These are phyloP conservation scores for Pichiaceae sp. DNA, from an alignment of 1,139 yeast species.

Conservation along the genomic window DNA sequence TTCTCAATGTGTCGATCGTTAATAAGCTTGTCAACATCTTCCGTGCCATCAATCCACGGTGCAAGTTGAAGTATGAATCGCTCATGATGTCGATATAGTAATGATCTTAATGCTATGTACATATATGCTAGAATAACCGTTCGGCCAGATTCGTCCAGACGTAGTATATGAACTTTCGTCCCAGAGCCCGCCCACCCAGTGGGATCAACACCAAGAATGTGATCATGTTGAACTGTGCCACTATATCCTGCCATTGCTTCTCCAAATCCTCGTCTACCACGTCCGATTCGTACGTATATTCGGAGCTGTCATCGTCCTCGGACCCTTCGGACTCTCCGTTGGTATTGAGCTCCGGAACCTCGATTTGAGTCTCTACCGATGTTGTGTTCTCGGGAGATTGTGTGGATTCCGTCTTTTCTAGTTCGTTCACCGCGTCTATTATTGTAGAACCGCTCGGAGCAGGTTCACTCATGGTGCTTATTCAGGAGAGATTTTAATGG, in stretches of 20 bases:
- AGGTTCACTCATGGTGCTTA: too few relatives aligned
- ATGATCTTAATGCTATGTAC: not conserved
- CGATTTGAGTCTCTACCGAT: not conserved
- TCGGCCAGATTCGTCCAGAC: constrained; percentile 27
- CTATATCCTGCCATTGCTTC: constrained; percentile 74
- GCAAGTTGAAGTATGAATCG: constrained; percentile 13
- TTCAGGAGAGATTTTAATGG: too few relatives aligned
- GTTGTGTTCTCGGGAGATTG: too few relatives aligned
- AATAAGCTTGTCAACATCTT: constrained; percentile 19
- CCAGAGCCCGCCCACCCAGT: constrained; percentile 60
- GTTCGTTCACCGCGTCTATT: too few relatives aligned
- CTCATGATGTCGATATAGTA: constrained; percentile 9
- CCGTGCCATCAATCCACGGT: constrained; percentile 13
- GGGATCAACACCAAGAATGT: constrained; percentile 58
- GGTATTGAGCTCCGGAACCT: not conserved
- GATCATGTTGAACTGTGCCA: constrained; percentile 51
- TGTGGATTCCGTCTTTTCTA: too few relatives aligned
- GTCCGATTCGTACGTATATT: constrained; percentile 23
- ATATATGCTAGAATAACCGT: constrained; percentile 8
- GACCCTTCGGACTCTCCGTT: constrained; percentile 6
- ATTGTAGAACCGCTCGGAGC: too few relatives aligned
- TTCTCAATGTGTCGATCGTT: constrained; percentile 20
- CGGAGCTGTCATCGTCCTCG: constrained; percentile 12
- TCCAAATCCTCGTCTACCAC: constrained; percentile 39
- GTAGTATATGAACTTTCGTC: constrained; percentile 50